Conservation (phyloP, 345 rosid species). For the Hevea brasiliensis region DNA sequence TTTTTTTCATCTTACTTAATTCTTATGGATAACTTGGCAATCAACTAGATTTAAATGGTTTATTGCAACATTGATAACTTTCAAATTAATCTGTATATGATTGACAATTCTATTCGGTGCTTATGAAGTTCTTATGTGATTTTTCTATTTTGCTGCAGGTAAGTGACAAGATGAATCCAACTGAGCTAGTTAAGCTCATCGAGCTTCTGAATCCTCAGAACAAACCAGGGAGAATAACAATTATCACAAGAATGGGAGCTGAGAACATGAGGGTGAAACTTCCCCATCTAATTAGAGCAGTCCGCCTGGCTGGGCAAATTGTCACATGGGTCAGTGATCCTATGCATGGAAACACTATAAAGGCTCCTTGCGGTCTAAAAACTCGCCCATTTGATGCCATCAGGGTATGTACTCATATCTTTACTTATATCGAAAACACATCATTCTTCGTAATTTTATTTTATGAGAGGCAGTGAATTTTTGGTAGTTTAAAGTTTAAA, state of each 20-base stretch:
- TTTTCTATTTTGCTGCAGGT: slow-evolving; percentile 44
- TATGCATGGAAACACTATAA: slow-evolving; percentile 95
- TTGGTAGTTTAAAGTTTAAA: neutral
- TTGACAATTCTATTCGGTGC: neutral
- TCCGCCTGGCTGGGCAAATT: slow-evolving; percentile 72
- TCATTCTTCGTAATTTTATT: neutral
- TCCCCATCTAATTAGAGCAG: slow-evolving; percentile 83
- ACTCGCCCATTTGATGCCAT: slow-evolving; percentile 93
- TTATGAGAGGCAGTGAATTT: neutral
- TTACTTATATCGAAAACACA: neutral
- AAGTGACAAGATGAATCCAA: slow-evolving; percentile 93
- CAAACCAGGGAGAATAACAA: slow-evolving; percentile 82
- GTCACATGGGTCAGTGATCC: slow-evolving; percentile 97
- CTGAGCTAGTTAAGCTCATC: slow-evolving; percentile 76
- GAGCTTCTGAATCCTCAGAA: slow-evolving; percentile 86
- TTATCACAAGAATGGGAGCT: slow-evolving; percentile 88
- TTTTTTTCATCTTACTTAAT: neutral
- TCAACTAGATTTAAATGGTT: neutral
- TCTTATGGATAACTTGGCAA: neutral
- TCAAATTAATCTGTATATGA: neutral
- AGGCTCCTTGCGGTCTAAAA: slow-evolving; percentile 95
- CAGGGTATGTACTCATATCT: slow-evolving; percentile 18
- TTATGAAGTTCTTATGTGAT: neutral
- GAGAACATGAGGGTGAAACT: slow-evolving; percentile 96
- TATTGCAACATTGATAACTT: neutral